Percentiles rank a stretch among this genome's conserved stretches.
Conservation (phyloP, 2,329 filamentous ascomycete species). For the Cordyceps farinosa region DNA sequence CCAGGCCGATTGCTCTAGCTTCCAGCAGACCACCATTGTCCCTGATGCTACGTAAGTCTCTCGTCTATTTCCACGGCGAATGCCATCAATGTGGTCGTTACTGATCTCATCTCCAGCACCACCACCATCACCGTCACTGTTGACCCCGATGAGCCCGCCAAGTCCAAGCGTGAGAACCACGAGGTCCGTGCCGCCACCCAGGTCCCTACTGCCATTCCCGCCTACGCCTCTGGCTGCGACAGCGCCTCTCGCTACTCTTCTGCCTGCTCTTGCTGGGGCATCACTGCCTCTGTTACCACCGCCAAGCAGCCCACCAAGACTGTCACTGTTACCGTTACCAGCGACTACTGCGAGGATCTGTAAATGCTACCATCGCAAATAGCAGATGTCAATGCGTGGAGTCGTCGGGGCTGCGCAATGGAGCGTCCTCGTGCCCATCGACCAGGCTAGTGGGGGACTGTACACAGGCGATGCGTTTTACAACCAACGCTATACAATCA, state of each 20-base stretch:
- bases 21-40: conserved; percentile 38
- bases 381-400: background rate
- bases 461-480: background rate
- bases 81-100: background rate
- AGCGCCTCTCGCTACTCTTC: conserved; percentile 35
- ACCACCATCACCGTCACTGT: conserved; percentile 39
- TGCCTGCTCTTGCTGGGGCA: conserved; percentile 44
- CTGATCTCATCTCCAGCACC: conserved; percentile 23
- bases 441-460: background rate
- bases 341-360: conserved; percentile 40
- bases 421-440: background rate
- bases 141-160: conserved; percentile 29
- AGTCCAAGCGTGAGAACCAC: conserved; percentile 29
- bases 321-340: conserved; percentile 39
- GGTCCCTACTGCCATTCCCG: conserved; percentile 33
- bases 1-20: conserved; percentile 40
- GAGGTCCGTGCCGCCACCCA: conserved; percentile 32
- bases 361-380: conserved; percentile 17
- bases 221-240: conserved; percentile 40
- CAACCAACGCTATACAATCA: background rate
- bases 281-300: conserved; percentile 38
- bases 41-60: conserved; percentile 38
- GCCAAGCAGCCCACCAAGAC: conserved; percentile 38
- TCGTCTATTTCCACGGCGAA: background rate
- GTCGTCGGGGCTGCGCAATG: background rate